Conservation (phyloP, 441 rosid species). For the Metrosideros polymorpha region DNA sequence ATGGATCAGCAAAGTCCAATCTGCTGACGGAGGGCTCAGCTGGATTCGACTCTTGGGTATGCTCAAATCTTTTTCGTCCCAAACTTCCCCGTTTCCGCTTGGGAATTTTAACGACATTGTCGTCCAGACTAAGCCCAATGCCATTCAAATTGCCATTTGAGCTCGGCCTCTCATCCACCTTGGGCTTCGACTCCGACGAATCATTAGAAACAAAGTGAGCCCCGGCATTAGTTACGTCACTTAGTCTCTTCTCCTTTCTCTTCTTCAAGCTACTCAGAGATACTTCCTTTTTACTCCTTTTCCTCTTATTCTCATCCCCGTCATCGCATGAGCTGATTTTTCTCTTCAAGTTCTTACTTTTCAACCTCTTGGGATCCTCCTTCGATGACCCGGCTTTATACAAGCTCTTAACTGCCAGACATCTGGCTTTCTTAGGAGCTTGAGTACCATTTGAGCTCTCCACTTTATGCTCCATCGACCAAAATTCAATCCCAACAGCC, state of each 20-base stretch:
- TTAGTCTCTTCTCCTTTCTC: conserved; percentile 33
- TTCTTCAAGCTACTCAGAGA: conserved; percentile 35
- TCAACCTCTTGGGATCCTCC: conserved; percentile 25
- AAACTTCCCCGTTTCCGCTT: conserved; percentile 69
- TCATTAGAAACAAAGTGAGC: conserved; percentile 15
- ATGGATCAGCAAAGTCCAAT: conserved; percentile 20
- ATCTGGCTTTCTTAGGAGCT: conserved; percentile 69
- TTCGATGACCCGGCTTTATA: conserved; percentile 29
- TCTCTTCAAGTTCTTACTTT: conserved; percentile 45
- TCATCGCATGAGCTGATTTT: conserved; percentile 29
- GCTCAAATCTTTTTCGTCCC: conserved; percentile 55
- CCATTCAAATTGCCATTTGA: conserved; percentile 24
- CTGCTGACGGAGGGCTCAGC: conserved; percentile 23
- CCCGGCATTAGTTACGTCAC: conserved; percentile 43
- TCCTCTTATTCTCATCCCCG: conserved; percentile 30
- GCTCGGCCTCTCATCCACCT: conserved; percentile 26
- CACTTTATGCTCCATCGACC: conserved; percentile 78
- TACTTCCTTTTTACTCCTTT: conserved; percentile 51
- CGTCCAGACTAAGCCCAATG: conserved; percentile 39
- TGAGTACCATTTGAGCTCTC: conserved; percentile 62
- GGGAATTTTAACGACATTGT: conserved; percentile 42
- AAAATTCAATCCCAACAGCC: conserved; percentile 37
- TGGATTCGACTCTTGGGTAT: conserved; percentile 23
- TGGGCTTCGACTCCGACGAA: conserved; percentile 28
- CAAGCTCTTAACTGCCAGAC: conserved; percentile 84